Evolutionary conservation across 2,329 filamentous ascomycete genomes (phyloP).

Genomic region (Talaromyces marneffei): DNA sequence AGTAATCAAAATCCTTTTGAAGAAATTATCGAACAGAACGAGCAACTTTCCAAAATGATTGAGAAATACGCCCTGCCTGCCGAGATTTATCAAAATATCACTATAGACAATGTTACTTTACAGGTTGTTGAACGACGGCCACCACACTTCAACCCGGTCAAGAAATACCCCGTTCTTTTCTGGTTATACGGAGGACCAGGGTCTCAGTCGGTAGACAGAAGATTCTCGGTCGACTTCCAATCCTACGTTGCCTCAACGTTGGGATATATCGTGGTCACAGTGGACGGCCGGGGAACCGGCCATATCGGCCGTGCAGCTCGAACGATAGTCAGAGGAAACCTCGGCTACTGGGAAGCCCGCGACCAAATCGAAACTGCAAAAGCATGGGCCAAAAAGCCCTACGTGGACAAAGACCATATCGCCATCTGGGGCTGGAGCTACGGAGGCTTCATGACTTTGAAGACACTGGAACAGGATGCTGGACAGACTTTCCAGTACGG

Average conservation of each 20-base stretch:
- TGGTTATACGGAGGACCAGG: constrained; percentile 89
- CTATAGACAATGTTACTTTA: constrained; percentile 70
- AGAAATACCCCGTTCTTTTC: constrained; percentile 90
- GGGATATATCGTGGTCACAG: constrained; percentile 89
- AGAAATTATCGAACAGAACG: constrained; percentile 72
- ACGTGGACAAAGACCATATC: constrained; percentile 74
- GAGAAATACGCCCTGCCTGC: constrained; percentile 75
- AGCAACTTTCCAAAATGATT: constrained; percentile 61
- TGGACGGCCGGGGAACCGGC: constrained; percentile 89
- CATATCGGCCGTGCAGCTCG: constrained; percentile 80
- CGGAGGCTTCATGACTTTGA: constrained; percentile 90
- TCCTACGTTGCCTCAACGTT: constrained; percentile 77
- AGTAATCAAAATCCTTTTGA: constrained; percentile 57
- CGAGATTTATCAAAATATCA: constrained; percentile 74
- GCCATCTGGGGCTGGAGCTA: constrained; percentile 99
- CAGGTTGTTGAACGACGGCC: constrained; percentile 79
- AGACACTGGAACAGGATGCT: constrained; percentile 86
- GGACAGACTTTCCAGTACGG: constrained; percentile 90
- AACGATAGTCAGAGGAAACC: constrained; percentile 72
- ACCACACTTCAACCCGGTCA: constrained; percentile 75
- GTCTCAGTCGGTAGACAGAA: constrained; percentile 80
- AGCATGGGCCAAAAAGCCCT: constrained; percentile 71
- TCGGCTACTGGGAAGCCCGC: constrained; percentile 76
- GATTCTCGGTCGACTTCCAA: constrained; percentile 81
- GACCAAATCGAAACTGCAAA: constrained; percentile 91